These are phyloP conservation scores for Jamesozyma rosinii DNA, from an alignment of 805 yeast species.

Conservation along the genomic window DNA sequence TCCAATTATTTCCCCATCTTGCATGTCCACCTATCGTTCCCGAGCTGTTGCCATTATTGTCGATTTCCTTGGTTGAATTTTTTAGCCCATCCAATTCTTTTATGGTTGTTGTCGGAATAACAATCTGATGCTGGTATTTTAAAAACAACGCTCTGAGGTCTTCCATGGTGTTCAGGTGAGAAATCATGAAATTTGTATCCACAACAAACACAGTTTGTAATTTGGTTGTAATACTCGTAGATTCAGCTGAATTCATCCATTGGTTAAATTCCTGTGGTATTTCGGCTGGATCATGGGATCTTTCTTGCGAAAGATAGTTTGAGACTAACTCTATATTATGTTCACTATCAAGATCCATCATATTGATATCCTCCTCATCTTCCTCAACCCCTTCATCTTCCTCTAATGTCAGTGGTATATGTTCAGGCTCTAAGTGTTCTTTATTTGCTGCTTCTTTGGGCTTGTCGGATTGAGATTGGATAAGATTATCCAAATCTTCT, in stretches of 20 bases:
- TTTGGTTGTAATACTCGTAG: not conserved
- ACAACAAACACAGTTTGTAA: constrained; percentile 43
- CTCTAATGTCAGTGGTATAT: no score
- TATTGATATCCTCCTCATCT: constrained; percentile 36
- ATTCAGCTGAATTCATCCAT: not conserved
- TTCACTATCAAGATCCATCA: constrained; percentile 41
- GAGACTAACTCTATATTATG: constrained; percentile 38
- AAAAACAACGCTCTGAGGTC: constrained; percentile 36
- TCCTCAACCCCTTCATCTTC: constrained; percentile 1
- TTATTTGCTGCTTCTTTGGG: not conserved
- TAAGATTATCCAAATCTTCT: not conserved
- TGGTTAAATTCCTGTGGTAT: not conserved
- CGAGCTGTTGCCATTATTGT: not conserved
- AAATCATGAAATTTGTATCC: constrained; percentile 76
- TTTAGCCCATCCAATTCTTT: constrained; percentile 81
- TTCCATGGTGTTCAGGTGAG: constrained; percentile 54
- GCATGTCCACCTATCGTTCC: constrained; percentile 34
- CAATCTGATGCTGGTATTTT: constrained; percentile 39
- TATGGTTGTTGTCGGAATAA: constrained; percentile 64
- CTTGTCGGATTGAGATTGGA: not conserved
- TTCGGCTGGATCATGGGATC: constrained; percentile 9
- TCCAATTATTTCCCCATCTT: constrained; percentile 71
- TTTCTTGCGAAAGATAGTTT: constrained; percentile 30
- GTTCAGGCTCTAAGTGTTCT: no score
- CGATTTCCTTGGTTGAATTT: constrained; percentile 24